phyloP scores from a whole-genome alignment of 1,139 yeast genomes.

The Hanseniaspora sp. region DNA sequence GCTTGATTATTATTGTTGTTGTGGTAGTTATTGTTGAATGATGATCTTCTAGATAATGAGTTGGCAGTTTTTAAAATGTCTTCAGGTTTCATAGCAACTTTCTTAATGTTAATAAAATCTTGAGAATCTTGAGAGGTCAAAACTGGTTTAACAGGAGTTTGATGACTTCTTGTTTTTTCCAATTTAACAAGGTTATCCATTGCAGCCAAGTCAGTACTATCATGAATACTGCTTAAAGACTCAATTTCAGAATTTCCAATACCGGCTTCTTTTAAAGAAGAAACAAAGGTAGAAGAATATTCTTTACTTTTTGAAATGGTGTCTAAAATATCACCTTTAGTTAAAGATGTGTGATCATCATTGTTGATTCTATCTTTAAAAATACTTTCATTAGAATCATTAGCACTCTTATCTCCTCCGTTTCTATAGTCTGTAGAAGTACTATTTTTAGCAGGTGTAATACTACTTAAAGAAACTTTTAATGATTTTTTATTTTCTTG shows the following conservation, averaged over 20 bases:
- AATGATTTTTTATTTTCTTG: constrained; percentile 39
- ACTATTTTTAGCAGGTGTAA: neutral
- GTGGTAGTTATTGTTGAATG: constrained; percentile 1
- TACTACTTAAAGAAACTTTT: constrained; percentile 31
- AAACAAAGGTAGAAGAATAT: neutral
- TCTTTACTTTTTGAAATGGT: constrained; percentile 18
- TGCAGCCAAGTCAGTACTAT: constrained; percentile 17
- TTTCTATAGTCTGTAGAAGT: neutral
- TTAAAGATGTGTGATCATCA: neutral
- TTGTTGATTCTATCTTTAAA: neutral
- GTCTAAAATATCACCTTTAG: constrained; percentile 15
- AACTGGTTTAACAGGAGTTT: constrained; percentile 18
- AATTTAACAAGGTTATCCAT: constrained; percentile 24
- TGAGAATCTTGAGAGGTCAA: constrained; percentile 17
- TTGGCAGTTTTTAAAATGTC: constrained; percentile 14
- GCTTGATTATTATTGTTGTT: neutral
- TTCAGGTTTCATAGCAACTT: constrained; percentile 10
- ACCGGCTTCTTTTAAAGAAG: neutral
- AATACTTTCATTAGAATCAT: neutral
- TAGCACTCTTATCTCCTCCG: constrained; percentile 15
- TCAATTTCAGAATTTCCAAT: constrained; percentile 7
- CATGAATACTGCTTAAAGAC: constrained; percentile 14
- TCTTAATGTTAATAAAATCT: constrained; percentile 12
- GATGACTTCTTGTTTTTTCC: constrained; percentile 13
- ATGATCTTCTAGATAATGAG: constrained; percentile 13